Base-by-base conservation (phyloP, 2,329 filamentous ascomycete species). In the Hymenoscyphus occultus region DNA sequence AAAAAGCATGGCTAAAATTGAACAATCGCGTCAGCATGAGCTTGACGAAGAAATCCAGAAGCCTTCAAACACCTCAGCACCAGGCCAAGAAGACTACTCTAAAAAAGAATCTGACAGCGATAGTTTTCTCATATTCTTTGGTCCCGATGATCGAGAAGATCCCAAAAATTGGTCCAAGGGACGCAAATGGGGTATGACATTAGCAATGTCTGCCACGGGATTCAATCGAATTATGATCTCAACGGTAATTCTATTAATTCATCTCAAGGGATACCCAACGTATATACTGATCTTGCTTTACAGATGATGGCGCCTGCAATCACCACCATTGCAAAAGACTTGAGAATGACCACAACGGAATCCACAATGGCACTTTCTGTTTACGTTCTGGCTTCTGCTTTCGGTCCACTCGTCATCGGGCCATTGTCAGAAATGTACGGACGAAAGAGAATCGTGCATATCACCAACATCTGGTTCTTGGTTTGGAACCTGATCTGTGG, bases 371-470 rank as follows among this genome's bases (percentile, higher is more conserved):
- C 45, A 12, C 45, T 51, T 5, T 51, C 45, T 51, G 45, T 51
- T 5, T 51, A 51, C n/a, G 9, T 51, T 51, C n/a, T 51, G 6
- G 45, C 45, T 2, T 22, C 45, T 4, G 45, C 45, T 7, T 51
- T 48, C 13, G 80, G 80, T 0, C 80, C 80, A 0, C 58, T 74
- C 1, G 54, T 90, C 1, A 90, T 88, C 84, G 89, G 88, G 1
- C 87, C 88, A 0, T 75, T 90, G 16, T 82, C 71, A 2, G 88
- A 91, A 71, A 73, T 90, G 10, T 86, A 84, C 63, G 87, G 85
- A 3, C 80, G 85, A 5, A 82, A 88, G 69, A 71, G 82, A 19
- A 78, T 89, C n/a, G 85, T 89, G 2, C 85, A 86, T 68, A 68
- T 81, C 7, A 77, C 83, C 1, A 87, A 86, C 70, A 67, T 86